Conservation (phyloP, 2,329 filamentous ascomycete species). For the Diaporthe helianthi region DNA sequence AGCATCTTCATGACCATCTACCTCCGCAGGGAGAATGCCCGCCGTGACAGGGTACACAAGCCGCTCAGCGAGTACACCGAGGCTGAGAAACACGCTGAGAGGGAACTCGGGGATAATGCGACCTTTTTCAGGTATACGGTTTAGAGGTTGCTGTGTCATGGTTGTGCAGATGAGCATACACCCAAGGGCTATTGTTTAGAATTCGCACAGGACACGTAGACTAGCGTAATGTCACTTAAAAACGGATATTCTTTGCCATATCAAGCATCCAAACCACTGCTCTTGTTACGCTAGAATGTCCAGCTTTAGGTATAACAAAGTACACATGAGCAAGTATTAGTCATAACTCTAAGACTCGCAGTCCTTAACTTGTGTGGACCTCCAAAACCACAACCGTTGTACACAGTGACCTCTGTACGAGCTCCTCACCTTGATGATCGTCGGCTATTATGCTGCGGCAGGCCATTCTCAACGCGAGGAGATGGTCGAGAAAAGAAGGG, state of each 20-base stretch:
- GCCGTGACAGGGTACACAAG: conserved; percentile 58
- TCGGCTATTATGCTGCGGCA: background rate
- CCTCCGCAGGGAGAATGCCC: conserved; percentile 61
- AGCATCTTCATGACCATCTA: conserved; percentile 64
- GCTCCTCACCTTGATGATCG: background rate
- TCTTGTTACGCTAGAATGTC: background rate
- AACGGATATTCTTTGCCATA: background rate
- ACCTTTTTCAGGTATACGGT: conserved; percentile 62
- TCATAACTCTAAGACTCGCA: background rate
- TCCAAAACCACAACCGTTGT: background rate
- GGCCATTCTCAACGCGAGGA: background rate
- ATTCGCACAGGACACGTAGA: background rate
- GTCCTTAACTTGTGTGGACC: background rate
- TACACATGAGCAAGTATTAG: background rate
- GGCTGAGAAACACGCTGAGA: conserved; percentile 60
- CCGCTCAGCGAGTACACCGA: conserved; percentile 56
- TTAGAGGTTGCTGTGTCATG: conserved; percentile 40
- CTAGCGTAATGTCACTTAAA: background rate
- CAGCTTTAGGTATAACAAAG: background rate
- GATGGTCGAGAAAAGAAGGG: background rate
- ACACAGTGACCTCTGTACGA: too few species aligned
- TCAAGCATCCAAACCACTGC: too few species aligned
- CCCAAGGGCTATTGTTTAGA: background rate
- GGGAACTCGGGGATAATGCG: conserved; percentile 63
- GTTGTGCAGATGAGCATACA: background rate